These are phyloP conservation scores for Penicillium hordei DNA, from an alignment of 2,329 filamentous ascomycete genomes.

Conservation along the genomic window DNA sequence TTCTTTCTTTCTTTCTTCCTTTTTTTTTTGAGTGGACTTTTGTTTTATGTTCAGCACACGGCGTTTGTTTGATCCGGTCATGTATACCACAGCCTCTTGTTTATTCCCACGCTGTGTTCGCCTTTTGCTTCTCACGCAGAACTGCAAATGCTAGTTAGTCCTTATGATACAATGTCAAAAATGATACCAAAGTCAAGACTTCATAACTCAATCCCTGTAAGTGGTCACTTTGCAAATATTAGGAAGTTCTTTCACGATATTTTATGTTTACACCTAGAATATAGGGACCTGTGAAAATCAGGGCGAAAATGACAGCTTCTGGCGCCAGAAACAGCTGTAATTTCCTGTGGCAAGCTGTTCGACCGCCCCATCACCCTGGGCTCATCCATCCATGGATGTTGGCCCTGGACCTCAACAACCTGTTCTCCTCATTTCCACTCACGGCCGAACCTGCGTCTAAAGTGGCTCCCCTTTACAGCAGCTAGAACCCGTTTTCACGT, in stretches of 20 bases:
- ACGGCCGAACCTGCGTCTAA: too few relatives aligned
- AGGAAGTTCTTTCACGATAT: not conserved
- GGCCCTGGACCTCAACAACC: too few relatives aligned
- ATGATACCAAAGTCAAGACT: not conserved
- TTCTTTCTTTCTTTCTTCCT: too few relatives aligned
- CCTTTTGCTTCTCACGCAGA: not conserved
- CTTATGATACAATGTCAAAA: not conserved
- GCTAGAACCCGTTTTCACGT: too few relatives aligned
- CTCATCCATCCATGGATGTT: too few relatives aligned
- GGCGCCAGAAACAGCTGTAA: not conserved
- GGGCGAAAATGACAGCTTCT: not conserved
- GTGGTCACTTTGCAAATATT: too few relatives aligned
- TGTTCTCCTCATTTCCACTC: too few relatives aligned
- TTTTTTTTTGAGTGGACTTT: not conserved
- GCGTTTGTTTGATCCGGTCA: not conserved
- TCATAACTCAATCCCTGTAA: not conserved
- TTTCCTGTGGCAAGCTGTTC: too few relatives aligned
- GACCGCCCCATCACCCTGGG: too few relatives aligned
- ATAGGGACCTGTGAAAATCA: not conserved
- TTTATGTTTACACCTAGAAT: not conserved
- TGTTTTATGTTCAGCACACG: not conserved
- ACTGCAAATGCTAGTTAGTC: not conserved
- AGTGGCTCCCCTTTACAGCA: too few relatives aligned
- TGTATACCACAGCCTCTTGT: slow-evolving; percentile 5
- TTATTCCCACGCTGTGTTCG: not conserved